These are phyloP conservation scores for Diddensiella transvaalensis DNA, from an alignment of 805 yeast species.

Conservation along the genomic window DNA sequence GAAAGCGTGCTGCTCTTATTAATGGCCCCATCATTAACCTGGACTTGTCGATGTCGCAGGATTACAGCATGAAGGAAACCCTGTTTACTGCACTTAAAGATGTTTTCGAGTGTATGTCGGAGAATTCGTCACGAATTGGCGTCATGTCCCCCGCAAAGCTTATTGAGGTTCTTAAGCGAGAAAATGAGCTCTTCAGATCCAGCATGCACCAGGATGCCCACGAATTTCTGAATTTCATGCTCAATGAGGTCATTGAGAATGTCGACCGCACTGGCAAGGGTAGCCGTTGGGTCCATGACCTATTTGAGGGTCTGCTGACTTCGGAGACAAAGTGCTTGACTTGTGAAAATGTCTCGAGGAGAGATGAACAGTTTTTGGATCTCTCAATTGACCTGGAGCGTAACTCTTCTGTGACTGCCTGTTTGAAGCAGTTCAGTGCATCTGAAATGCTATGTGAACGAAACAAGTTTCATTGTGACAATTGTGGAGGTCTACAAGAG, in stretches of 20 bases:
- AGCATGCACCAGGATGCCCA: slow-evolving; percentile 99
- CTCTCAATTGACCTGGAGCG: slow-evolving; percentile 79
- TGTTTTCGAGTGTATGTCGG: slow-evolving; percentile 77
- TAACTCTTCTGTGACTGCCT: slow-evolving; percentile 69
- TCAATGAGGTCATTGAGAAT: slow-evolving; percentile 63
- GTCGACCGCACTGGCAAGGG: slow-evolving; percentile 30
- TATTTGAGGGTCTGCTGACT: slow-evolving; percentile 82
- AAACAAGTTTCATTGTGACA: slow-evolving; percentile 90
- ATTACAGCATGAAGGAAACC: slow-evolving; percentile 48
- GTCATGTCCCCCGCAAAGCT: slow-evolving; percentile 79
- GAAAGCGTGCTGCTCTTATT: slow-evolving; percentile 73
- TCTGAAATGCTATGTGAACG: slow-evolving; percentile 81
- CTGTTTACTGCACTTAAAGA: slow-evolving; percentile 74
- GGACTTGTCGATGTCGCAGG: slow-evolving; percentile 58
- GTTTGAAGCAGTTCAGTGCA: slow-evolving; percentile 76
- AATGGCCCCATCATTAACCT: slow-evolving; percentile 82
- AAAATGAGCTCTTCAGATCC: slow-evolving; percentile 80
- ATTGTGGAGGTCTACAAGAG: slow-evolving; percentile 85
- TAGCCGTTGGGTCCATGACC: slow-evolving; percentile 51
- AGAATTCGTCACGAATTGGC: slow-evolving; percentile 65
- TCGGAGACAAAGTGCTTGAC: slow-evolving; percentile 86
- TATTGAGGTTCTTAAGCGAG: slow-evolving; percentile 70
- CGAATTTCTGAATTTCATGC: slow-evolving; percentile 83
- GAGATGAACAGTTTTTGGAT: slow-evolving; percentile 85
- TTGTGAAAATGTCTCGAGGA: slow-evolving; percentile 76